Base-by-base conservation (phyloP, 306 rosid species). In the Sphenostylis stenocarpa region DNA sequence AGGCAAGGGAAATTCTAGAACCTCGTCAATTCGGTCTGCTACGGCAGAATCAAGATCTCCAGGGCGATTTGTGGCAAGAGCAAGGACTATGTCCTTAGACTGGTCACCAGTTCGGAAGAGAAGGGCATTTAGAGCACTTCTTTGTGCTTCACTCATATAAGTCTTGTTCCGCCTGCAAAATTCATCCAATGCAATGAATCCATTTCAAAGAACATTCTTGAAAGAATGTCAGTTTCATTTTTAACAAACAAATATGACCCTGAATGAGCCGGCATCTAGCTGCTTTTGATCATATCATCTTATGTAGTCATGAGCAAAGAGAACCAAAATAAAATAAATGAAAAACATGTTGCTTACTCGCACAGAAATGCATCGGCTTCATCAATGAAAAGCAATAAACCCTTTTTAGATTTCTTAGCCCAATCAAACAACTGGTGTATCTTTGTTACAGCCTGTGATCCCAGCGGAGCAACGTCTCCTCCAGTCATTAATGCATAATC, bases 281-380 rank as follows among this genome's bases (percentile, higher is more conserved):
- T 20, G 48, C 53, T 75, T 20, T 24, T 77, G n/a, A n/a, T n/a
- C n/a, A n/a, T 2, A 29, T 31, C 39, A 69, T 57, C 36, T 20
- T 55, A 14, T 13, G 57, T 29, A 28, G 45, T 19, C 65, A 20
- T 3, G 14, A 24, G 73, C 19, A 44, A 72, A 21, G 9, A 52
- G 55, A 69, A 75, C 39, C 36, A 33, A 16, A 33, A 9, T 2
- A 38, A 38, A 44, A 16, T 17, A 64, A 80, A 83, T 26, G 85
- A 65, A 57, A 52, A 28, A 55, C 12, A 4, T 1, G 47, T 23
- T 47, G 64, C 99, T 89, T 87, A 92, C 99, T 95, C 99, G 96
- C 98, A 95, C 77, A 95, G 90, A 86, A 95, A 95, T 68, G 99
- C 99, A 80, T 95, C 99, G 12, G 99, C 99, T 89, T 95, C 99